Evolutionary conservation across 805 yeast genomes (phyloP), one percentile per base, ranked within the genome.

Genomic region (Candida hungchunana): DNA sequence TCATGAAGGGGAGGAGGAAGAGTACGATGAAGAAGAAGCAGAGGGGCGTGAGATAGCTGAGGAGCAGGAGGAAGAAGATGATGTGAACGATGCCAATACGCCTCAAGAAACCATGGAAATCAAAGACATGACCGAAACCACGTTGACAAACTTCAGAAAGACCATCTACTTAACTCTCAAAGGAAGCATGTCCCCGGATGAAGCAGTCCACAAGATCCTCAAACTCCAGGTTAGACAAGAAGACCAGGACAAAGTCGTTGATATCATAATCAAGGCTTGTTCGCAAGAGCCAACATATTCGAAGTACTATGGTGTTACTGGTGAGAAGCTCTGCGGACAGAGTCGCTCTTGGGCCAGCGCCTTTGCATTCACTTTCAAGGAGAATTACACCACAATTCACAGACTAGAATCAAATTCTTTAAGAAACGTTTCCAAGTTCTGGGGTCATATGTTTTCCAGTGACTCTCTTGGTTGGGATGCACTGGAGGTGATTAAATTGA

Each of bases 161-260:
- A 73, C 73, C 2, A 82, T 90, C 3, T 90, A 90, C 50, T 62
- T 89, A 19, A 81, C 90, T 0, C 64, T 93, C 8, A 87, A 85
- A 81, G 86, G 96, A 16, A 79, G 95, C 41, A 75, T 90, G 80
- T 80, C 94, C 0, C 78, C 89, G 5, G 95, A 86, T 47, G 98
- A 93, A 64, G 90, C 95, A 1, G 88, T 86, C 1, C 97, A 89
- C 57, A 89, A 89, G 56, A 60, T 93, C 6, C 48, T 84, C 26
- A 74, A 72, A 50, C 50, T 84, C 10, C 50, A 67, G 7, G 62
- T 69, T 11, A 59, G 63, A 1, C 54, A 47, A 11, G 55, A 64
- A 7, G 66, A 73, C 29, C 75, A 79, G 46, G 58, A 59, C 5
- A 71, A 73, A 46, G 66, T 86, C 11, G 77, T 75, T 7, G 88